Percentiles rank a stretch among this genome's conserved stretches.
Evolutionary conservation across 805 yeast genomes (phyloP).

Genomic region (Brettanomyces bruxellensis): DNA sequence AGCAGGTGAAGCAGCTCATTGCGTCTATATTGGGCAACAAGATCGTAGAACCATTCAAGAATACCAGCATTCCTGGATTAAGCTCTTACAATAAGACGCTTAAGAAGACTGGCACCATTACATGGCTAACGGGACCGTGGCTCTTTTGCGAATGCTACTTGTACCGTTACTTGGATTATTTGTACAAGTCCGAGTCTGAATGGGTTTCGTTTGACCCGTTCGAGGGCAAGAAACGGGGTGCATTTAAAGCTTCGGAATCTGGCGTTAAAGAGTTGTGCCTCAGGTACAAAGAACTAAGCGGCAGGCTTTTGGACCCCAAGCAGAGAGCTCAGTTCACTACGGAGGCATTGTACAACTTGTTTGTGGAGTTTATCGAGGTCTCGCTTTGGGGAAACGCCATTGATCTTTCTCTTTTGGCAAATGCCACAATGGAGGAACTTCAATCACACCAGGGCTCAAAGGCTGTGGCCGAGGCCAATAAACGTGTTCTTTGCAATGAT

Average conservation of each 20-base stretch:
- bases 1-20: slow-evolving; percentile 34
- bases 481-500: slow-evolving; percentile 72
- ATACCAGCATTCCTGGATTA: slow-evolving; percentile 32
- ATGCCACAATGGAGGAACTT: slow-evolving; percentile 83
- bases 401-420: slow-evolving; percentile 82
- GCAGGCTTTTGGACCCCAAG: slow-evolving; percentile 15
- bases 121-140: slow-evolving; percentile 92
- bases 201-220: slow-evolving; percentile 69
- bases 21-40: slow-evolving; percentile 34
- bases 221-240: slow-evolving; percentile 54
- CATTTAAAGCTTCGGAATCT: slow-evolving; percentile 63
- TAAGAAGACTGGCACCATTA: slow-evolving; percentile 27
- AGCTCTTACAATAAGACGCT: slow-evolving; percentile 52
- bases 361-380: slow-evolving; percentile 77
- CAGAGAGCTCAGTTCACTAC: slow-evolving; percentile 15
- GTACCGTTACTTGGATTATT: slow-evolving; percentile 54
- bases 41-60: slow-evolving; percentile 28
- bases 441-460: slow-evolving; percentile 87
- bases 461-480: slow-evolving; percentile 72
- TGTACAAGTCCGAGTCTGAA: slow-evolving; percentile 29
- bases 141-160: slow-evolving; percentile 75
- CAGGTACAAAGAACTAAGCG: slow-evolving; percentile 38
- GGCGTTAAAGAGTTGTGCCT: slow-evolving; percentile 80
- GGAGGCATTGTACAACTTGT: slow-evolving; percentile 45
- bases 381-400: slow-evolving; percentile 98